Percentiles rank a stretch among this genome's conserved stretches.
Evolutionary conservation across 1,139 yeast species (phyloP).

Genomic region (Yamadazyma buinensis): DNA sequence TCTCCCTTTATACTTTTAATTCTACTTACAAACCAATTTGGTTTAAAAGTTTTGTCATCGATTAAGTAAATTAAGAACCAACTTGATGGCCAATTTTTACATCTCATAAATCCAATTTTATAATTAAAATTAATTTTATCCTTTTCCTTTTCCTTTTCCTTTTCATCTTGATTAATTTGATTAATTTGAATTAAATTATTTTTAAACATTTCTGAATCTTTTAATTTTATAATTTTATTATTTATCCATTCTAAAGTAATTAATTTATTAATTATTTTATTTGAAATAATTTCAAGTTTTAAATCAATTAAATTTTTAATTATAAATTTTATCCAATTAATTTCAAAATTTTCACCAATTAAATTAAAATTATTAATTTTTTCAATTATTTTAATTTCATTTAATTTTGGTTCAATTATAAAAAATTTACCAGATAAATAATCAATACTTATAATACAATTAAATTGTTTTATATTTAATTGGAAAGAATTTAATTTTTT

Average conservation of each 20-base stretch:
- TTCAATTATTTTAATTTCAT: conserved; percentile 31
- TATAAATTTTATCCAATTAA: conserved; percentile 18
- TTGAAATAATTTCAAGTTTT: conserved; percentile 51
- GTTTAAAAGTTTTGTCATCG: conserved; percentile 37
- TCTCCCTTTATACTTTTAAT: conserved; percentile 57
- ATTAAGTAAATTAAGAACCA: conserved; percentile 59
- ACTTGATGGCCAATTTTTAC: conserved; percentile 68
- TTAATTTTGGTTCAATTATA: conserved; percentile 41
- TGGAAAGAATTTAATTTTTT: conserved; percentile 32
- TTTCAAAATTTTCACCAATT: conserved; percentile 28
- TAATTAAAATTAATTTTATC: too few species aligned
- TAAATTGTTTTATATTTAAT: conserved; percentile 31
- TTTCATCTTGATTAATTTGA: conserved; percentile 22
- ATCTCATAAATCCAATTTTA: conserved; percentile 20
- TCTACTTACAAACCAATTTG: conserved; percentile 64
- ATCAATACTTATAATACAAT: conserved; percentile 40
- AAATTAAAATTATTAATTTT: conserved; percentile 29
- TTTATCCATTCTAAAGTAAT: conserved; percentile 66
- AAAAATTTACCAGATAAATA: conserved; percentile 45
- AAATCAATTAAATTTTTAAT: conserved; percentile 40
- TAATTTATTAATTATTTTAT: conserved; percentile 51
- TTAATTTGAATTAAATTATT: too few species aligned
- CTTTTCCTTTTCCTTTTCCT: background rate
- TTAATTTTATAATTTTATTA: conserved; percentile 50
- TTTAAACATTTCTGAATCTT: conserved; percentile 25